These are phyloP conservation scores for Ceriops zippeliana DNA, from an alignment of 345 rosid genomes.

Conservation along the genomic window DNA sequence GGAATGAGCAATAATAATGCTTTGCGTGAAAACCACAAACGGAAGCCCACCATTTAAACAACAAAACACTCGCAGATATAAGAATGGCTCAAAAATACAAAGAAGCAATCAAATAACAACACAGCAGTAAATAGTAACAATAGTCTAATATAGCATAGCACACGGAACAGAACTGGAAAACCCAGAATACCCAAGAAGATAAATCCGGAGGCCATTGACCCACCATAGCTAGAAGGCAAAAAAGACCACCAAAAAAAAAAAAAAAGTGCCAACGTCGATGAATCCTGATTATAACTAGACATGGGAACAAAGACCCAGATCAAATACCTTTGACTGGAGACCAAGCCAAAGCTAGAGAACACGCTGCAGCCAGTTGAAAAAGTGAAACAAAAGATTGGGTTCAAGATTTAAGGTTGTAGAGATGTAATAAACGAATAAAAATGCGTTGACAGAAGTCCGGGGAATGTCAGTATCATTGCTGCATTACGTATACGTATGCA, in stretches of 20 bases:
- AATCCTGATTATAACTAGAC: not conserved
- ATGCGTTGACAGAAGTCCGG: constrained; percentile 21
- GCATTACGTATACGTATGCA: not conserved
- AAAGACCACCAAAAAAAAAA: not conserved
- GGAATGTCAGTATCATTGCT: constrained; percentile 33
- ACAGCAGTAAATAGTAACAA: not conserved
- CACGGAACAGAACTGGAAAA: too few species aligned
- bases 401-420: constrained; percentile 27
- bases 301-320: constrained; percentile 26
- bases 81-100: not conserved
- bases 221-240: constrained; percentile 4
- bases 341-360: not conserved
- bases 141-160: not conserved
- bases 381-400: constrained; percentile 19
- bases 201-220: constrained; percentile 8
- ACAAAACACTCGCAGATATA: constrained; percentile 32
- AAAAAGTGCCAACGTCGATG: not conserved
- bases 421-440: not conserved
- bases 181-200: not conserved
- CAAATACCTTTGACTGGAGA: constrained; percentile 38
- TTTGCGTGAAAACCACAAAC: too few species aligned
- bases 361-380: not conserved
- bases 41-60: constrained; percentile 12
- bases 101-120: not conserved
- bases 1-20: constrained; percentile 1